Evolutionary conservation across 768 basidiomycete species (phyloP).

Genomic region (Kwoniella sp.): DNA sequence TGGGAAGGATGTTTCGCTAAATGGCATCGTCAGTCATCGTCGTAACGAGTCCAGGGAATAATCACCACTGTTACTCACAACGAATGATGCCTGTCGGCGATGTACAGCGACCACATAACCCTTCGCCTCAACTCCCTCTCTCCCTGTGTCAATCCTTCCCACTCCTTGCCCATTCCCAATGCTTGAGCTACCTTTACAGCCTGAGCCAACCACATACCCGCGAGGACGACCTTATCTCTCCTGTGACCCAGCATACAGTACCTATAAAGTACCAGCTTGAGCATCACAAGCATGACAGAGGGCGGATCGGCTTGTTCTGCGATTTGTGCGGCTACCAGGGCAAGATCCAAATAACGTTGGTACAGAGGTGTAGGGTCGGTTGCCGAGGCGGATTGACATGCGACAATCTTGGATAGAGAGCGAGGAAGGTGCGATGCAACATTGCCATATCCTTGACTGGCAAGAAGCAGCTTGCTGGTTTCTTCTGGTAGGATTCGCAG

Average conservation of each 20-base stretch:
- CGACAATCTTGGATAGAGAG: slow-evolving; percentile 31
- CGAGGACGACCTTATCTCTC: slow-evolving; percentile 27
- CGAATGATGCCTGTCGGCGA: slow-evolving; percentile 43
- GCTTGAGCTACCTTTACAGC: slow-evolving; percentile 46
- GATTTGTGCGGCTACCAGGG: slow-evolving; percentile 35
- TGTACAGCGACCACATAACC: slow-evolving; percentile 47
- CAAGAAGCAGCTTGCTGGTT: slow-evolving; percentile 41
- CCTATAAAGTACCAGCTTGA: slow-evolving; percentile 40
- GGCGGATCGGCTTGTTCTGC: slow-evolving; percentile 44
- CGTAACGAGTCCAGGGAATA: not conserved
- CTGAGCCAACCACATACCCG: slow-evolving; percentile 41
- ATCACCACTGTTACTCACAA: slow-evolving; percentile 32
- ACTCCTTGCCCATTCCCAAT: slow-evolving; percentile 43
- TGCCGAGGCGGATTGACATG: slow-evolving; percentile 16
- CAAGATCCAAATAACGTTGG: slow-evolving; percentile 48
- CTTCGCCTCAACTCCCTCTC: slow-evolving; percentile 45
- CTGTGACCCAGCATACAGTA: slow-evolving; percentile 31
- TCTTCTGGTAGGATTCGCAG: slow-evolving; percentile 49
- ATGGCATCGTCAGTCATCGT: not conserved
- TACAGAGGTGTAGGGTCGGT: slow-evolving; percentile 45
- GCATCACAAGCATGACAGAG: slow-evolving; percentile 46
- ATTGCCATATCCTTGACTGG: slow-evolving; percentile 20
- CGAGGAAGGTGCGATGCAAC: slow-evolving; percentile 14
- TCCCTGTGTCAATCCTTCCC: slow-evolving; percentile 44
- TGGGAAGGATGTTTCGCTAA: slow-evolving; percentile 37